These are phyloP conservation scores for Teunomyces lycoperdinae DNA, from an alignment of 805 yeast genomes.

Conservation along the genomic window DNA sequence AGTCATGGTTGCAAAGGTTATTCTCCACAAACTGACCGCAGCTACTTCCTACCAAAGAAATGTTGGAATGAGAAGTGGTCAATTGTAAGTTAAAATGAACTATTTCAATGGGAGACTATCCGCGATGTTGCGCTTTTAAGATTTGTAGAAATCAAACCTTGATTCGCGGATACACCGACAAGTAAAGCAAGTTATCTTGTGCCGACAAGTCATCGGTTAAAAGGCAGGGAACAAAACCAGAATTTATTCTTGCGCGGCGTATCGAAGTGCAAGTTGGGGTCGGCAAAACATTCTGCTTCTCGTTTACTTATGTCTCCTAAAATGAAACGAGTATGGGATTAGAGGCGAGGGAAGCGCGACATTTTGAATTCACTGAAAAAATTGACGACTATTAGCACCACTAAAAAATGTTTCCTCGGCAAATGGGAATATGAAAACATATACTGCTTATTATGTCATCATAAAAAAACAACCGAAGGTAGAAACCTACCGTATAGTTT, in stretches of 20 bases:
- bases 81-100: no score
- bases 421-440: background rate
- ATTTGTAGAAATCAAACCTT: no score
- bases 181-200: no score
- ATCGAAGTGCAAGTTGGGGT: background rate
- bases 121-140: no score
- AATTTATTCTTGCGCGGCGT: background rate
- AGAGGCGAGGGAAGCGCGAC: background rate
- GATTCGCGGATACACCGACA: no score
- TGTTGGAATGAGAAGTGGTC: background rate
- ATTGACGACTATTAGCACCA: background rate
- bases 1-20: no score
- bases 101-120: no score
- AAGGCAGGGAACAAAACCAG: no score
- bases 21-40: no score
- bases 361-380: background rate
- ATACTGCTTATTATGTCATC: background rate
- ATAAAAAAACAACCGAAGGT: background rate
- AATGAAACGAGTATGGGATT: background rate
- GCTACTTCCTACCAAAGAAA: background rate
- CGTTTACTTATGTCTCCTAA: background rate
- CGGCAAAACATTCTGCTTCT: background rate
- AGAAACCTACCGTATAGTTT: background rate
- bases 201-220: no score
- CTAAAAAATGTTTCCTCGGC: background rate